A percentile compares a stretch with the other conserved stretches of the same genome.
These are phyloP conservation scores for Rhododendron williamsianum DNA, from an alignment of 148 eudicot genomes.

Conservation along the genomic window DNA sequence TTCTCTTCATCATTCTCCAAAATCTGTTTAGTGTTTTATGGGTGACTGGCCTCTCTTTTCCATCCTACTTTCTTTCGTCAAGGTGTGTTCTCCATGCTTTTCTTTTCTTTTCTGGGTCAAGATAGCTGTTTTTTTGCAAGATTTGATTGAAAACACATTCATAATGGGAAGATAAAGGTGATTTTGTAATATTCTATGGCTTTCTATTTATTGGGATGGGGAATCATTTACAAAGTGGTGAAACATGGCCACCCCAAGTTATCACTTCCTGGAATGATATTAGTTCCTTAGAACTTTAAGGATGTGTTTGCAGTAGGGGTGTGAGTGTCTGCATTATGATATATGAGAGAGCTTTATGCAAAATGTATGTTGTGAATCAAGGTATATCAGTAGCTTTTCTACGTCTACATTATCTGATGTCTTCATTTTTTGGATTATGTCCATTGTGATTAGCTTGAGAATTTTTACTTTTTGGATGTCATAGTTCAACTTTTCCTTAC, in stretches of 20 bases:
- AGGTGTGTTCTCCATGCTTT: neutral
- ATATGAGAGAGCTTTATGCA: neutral
- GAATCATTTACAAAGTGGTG: neutral
- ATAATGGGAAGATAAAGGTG: neutral
- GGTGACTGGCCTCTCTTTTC: neutral
- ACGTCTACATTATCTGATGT: neutral
- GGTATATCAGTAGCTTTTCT: neutral
- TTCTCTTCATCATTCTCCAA: neutral
- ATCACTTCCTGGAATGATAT: neutral
- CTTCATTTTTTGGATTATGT: neutral
- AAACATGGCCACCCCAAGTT: neutral
- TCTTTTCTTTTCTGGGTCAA: neutral
- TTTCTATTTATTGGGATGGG: neutral
- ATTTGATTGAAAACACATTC: neutral
- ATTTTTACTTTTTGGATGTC: neutral
- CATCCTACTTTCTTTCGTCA: neutral
- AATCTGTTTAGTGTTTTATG: neutral
- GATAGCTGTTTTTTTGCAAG: neutral
- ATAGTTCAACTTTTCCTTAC: neutral
- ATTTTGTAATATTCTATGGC: neutral
- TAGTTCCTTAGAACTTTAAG: neutral
- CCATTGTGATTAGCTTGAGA: neutral
- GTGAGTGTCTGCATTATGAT: neutral
- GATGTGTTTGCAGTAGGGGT: neutral
- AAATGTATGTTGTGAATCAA: neutral